Percentiles rank a stretch among this genome's conserved stretches.
Evolutionary conservation across 495 filamentous ascomycete genomes (phyloP).

Genomic region (Neurospora sp.): DNA sequence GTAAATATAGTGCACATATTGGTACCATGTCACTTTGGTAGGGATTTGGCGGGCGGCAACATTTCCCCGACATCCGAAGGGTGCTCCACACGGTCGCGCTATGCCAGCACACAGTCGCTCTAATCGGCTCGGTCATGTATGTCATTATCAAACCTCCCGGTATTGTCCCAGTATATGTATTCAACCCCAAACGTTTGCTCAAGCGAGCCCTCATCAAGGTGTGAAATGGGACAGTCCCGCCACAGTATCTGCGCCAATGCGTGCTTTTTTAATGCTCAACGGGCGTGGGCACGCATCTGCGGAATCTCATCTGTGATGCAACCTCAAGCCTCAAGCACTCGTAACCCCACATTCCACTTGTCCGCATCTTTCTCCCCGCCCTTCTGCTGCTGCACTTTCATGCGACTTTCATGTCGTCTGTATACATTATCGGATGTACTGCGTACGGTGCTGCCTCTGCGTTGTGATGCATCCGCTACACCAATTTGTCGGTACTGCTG

Average conservation of each 20-base stretch:
- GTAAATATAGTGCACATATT: too few species aligned
- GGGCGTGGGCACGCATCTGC: not conserved
- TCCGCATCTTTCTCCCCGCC: not conserved
- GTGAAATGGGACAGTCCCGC: not conserved
- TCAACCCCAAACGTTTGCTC: not conserved
- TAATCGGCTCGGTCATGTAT: too few species aligned
- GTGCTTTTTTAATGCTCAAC: not conserved
- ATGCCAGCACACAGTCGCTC: too few species aligned
- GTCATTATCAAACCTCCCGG: not conserved
- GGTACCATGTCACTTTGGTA: too few species aligned
- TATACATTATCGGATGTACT: not conserved
- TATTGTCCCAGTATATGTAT: not conserved
- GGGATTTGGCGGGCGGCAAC: too few species aligned
- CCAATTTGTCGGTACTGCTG: not conserved
- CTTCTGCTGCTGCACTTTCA: not conserved
- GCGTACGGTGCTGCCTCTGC: not conserved
- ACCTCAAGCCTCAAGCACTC: not conserved
- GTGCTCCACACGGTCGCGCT: too few species aligned
- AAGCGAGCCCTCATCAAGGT: not conserved
- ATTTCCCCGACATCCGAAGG: too few species aligned
- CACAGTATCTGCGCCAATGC: not conserved
- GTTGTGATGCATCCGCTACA: not conserved
- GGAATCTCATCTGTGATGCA: not conserved
- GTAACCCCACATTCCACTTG: not conserved
- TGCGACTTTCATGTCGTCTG: not conserved